These are phyloP conservation scores for Auricularia sp. DNA, from an alignment of 768 basidiomycete species.

Conservation along the genomic window DNA sequence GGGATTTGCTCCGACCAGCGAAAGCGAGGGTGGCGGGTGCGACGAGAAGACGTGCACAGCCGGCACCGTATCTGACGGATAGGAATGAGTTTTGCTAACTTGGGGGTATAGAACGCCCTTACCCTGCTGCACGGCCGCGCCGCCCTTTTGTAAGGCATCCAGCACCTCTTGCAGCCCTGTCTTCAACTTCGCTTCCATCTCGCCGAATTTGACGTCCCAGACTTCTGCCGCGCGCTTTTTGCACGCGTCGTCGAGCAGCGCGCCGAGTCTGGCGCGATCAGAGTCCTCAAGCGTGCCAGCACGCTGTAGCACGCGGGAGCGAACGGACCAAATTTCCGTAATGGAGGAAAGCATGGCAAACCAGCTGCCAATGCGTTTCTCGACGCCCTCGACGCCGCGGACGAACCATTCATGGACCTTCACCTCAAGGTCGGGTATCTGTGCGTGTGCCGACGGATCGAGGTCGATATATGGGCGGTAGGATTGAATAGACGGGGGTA, in stretches of 20 bases:
- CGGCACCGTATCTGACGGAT: conserved; percentile 37
- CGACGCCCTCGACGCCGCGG: conserved; percentile 37
- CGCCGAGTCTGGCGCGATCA: conserved; percentile 37
- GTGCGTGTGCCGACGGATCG: conserved; percentile 42
- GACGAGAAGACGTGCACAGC: conserved; percentile 47
- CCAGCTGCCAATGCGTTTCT: conserved; percentile 42
- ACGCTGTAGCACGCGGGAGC: conserved; percentile 34
- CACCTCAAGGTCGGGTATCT: conserved; percentile 33
- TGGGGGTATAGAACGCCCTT: conserved; percentile 2
- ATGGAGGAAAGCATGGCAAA: conserved; percentile 45
- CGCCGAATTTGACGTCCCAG: conserved; percentile 42
- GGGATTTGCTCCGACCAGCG: conserved; percentile 27
- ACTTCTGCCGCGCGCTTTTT: conserved; percentile 44
- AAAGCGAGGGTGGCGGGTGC: conserved; percentile 36
- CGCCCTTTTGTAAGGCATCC: conserved; percentile 20
- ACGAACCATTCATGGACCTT: conserved; percentile 57
- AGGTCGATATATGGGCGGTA: conserved; percentile 84
- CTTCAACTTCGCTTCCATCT: conserved; percentile 33
- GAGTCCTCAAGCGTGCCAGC: conserved; percentile 34
- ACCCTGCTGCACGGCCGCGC: conserved; percentile 22
- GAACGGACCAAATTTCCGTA: conserved; percentile 63
- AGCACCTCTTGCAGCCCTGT: conserved; percentile 21
- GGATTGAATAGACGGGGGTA: conserved; percentile 57
- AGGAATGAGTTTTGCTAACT: conserved; percentile 2
- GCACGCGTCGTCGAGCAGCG: conserved; percentile 43